A percentile compares a stretch with the other conserved stretches of the same genome.
phyloP scores from a whole-genome alignment of 2,329 filamentous ascomycete genomes.

The Trichoderma lentiforme region DNA sequence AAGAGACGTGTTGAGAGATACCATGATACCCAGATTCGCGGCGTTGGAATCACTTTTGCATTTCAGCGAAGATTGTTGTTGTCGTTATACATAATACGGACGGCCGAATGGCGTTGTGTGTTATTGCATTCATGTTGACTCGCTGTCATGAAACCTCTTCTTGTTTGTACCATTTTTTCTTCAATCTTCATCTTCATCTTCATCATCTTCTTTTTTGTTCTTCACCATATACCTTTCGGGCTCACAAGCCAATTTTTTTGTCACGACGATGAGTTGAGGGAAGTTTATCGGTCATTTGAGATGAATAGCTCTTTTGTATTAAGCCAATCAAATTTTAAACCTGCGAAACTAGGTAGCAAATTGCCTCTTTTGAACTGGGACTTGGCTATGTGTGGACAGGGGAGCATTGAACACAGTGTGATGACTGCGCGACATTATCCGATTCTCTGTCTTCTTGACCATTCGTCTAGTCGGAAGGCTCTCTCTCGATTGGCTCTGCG shows the following conservation, averaged over 20 bases:
- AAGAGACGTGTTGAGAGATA: constrained; percentile 18
- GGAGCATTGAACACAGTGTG: background rate
- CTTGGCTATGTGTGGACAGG: background rate
- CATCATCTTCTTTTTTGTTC: background rate
- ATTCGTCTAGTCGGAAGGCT: background rate
- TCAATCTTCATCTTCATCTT: background rate
- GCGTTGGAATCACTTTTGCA: constrained; percentile 22
- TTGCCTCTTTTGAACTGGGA: background rate
- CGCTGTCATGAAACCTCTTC: constrained; percentile 1
- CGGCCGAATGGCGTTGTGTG: constrained; percentile 16
- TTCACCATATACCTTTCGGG: constrained; percentile 6
- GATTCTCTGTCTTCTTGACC: background rate
- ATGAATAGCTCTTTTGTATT: constrained; percentile 15
- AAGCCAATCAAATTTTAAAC: background rate
- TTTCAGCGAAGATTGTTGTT: constrained; percentile 18
- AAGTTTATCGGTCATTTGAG: constrained; percentile 3
- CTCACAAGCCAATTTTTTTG: background rate
- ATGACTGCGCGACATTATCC: background rate
- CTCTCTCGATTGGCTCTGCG: background rate
- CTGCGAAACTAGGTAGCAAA: background rate
- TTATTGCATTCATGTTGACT: constrained; percentile 10
- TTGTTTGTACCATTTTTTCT: constrained; percentile 8
- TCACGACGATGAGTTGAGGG: background rate
- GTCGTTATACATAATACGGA: constrained; percentile 15
- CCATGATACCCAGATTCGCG: constrained; percentile 26